Evolutionary conservation across 192 early-diverging fungal genomes (phyloP).

Genomic region (Kappamyces sp.): DNA sequence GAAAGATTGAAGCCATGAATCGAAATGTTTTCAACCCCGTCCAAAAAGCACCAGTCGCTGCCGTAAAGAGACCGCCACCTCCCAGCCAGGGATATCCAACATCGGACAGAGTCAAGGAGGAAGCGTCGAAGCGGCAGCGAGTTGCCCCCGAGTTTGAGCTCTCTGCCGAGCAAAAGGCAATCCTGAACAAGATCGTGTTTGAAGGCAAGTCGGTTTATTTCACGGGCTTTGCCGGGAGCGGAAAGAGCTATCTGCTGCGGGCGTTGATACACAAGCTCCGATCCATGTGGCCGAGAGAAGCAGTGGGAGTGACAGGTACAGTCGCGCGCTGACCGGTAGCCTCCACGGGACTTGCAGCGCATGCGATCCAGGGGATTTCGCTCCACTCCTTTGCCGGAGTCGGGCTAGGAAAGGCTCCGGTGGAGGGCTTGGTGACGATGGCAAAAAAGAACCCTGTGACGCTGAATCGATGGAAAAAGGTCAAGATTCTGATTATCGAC

Average conservation of each 20-base stretch:
- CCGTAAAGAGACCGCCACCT: no score
- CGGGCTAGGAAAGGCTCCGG: slow-evolving; percentile 9
- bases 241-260: slow-evolving; percentile 28
- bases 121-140: no score
- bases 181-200: slow-evolving; percentile 26
- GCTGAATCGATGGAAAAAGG: slow-evolving; percentile 23
- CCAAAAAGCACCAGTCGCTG: no score
- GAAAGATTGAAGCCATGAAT: no score
- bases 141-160: background rate
- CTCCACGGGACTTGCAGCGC: slow-evolving; percentile 40
- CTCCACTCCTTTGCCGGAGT: slow-evolving; percentile 41
- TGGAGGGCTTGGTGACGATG: slow-evolving; percentile 4
- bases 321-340: slow-evolving; percentile 25
- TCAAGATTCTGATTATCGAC: slow-evolving; percentile 43
- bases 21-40: no score
- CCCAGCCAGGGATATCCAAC: no score
- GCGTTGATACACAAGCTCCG: slow-evolving; percentile 19
- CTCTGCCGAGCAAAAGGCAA: slow-evolving; percentile 20
- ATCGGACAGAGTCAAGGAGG: no score
- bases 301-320: slow-evolving; percentile 14
- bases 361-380: slow-evolving; percentile 37
- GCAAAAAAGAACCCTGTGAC: slow-evolving; percentile 13
- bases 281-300: slow-evolving; percentile 8
- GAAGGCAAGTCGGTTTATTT: slow-evolving; percentile 32
- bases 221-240: slow-evolving; percentile 43